phyloP scores from a whole-genome alignment of 2,329 filamentous ascomycete species.

The Dactylellina cionopaga region DNA sequence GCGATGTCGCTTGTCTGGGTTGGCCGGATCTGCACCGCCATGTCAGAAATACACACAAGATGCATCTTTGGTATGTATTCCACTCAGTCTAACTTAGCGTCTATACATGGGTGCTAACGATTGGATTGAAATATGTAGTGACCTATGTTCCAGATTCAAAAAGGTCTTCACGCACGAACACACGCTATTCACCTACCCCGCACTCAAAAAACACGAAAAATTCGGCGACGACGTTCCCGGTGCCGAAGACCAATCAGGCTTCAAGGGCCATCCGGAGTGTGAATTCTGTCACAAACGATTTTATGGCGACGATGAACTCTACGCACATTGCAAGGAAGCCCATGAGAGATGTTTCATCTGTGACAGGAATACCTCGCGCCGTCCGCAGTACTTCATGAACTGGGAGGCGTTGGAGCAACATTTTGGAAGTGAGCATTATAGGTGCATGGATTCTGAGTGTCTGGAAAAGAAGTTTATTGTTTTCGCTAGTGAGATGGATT shows the following conservation, averaged over 20 bases:
- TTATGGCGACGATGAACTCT: conserved; percentile 95
- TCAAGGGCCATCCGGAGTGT: conserved; percentile 94
- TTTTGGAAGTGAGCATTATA: conserved; percentile 85
- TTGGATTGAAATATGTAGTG: conserved; percentile 68
- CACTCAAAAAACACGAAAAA: conserved; percentile 86
- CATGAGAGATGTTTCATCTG: conserved; percentile 97
- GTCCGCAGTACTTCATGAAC: conserved; percentile 90
- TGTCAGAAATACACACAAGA: conserved; percentile 82
- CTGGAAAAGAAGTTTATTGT: conserved; percentile 98
- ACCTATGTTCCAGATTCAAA: conserved; percentile 91
- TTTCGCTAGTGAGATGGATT: conserved; percentile 91
- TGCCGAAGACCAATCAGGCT: conserved; percentile 89
- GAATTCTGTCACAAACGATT: conserved; percentile 91
- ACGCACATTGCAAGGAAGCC: conserved; percentile 88
- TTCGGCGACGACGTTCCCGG: conserved; percentile 91
- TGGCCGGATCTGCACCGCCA: conserved; percentile 83
- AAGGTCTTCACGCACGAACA: conserved; percentile 99
- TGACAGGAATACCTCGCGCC: conserved; percentile 72
- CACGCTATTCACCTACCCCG: conserved; percentile 83
- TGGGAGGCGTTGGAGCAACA: conserved; percentile 87
- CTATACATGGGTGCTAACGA: background rate
- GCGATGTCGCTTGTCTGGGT: conserved; percentile 83
- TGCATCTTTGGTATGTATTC: conserved; percentile 71
- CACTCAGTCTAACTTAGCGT: conserved; percentile 10
- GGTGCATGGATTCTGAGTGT: conserved; percentile 86